Base-by-base conservation (phyloP, 306 rosid species). In the Quercus variabilis region DNA sequence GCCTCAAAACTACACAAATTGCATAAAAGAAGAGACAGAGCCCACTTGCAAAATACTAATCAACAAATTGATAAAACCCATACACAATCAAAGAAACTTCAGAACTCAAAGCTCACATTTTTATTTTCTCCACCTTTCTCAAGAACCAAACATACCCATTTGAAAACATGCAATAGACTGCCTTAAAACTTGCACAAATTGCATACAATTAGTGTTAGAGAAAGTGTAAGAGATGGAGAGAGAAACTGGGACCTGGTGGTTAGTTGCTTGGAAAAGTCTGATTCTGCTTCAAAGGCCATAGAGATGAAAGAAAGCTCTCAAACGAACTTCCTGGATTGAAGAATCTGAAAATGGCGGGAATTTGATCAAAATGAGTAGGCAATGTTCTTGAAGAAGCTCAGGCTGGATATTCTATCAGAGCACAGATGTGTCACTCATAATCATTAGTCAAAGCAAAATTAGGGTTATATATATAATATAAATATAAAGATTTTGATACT, bases 161-260 rank as follows among this genome's bases (percentile, higher is more conserved):
- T 11, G 65, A 57, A 64, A 35, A 55, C 46, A 69, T 28, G 21
- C 33, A 26, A 19, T 21, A 58, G 71, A 28, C 18, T 26, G 26
- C 23, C 73, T 63, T 11, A 30, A 38, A 55, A 69, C 26, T 49
- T 49, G 23, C 64, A 71, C 1, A 3, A 63, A 25, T 64, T 23
- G 49, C 76, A 69, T 41, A 41, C 28, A n/a, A 72, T 38, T 15
- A n/a, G 33, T 35, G 41, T 6, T 35, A 35, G 9, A 35, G 41
- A 6, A 35, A 19, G 49, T 5, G n/a, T 30, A 52, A 28, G 57
- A 26, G 52, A 46, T 3, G 12, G 15, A 54, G 43, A 52, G 56
- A 41, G 15, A 59, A 31, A 21, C 55, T 33, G 57, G 41, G 38
- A 86, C 89, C 89, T 83, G 30, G 75, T n/a, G 55, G n/a, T 33